Evolutionary conservation across 805 yeast species (phyloP).

Genomic region (Wickerhamomyces bovis): DNA sequence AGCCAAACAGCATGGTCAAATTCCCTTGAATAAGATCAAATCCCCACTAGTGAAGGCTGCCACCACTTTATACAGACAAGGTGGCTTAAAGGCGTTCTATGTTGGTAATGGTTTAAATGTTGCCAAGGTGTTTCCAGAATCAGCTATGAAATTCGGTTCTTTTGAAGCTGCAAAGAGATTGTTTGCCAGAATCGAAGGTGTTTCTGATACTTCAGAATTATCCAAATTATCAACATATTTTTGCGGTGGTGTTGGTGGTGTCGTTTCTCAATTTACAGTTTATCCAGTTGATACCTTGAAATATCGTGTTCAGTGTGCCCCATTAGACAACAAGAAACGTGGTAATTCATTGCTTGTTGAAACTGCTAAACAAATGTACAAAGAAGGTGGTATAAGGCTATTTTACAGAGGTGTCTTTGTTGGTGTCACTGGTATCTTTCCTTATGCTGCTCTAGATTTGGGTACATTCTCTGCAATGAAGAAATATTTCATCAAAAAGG

Average conservation of each 20-base stretch:
- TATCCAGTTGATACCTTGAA: conserved; percentile 95
- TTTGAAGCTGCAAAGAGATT: conserved; percentile 81
- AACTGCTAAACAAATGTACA: conserved; percentile 74
- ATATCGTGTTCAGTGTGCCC: conserved; percentile 90
- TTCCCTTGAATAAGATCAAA: conserved; percentile 40
- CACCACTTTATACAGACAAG: conserved; percentile 73
- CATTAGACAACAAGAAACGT: conserved; percentile 52
- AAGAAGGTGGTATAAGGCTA: conserved; percentile 68
- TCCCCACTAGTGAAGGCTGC: conserved; percentile 82
- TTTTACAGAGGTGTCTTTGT: conserved; percentile 86
- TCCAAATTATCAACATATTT: conserved; percentile 76
- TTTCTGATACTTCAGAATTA: conserved; percentile 58
- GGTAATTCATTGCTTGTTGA: conserved; percentile 56
- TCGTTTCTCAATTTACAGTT: conserved; percentile 83
- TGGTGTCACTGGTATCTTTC: conserved; percentile 95
- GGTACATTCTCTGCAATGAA: conserved; percentile 90
- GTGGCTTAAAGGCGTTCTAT: conserved; percentile 83
- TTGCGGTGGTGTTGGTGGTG: conserved; percentile 97
- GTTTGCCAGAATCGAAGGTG: conserved; percentile 71
- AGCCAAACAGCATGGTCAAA: conserved; percentile 35
- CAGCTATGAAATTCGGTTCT: conserved; percentile 95
- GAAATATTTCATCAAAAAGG: conserved; percentile 60
- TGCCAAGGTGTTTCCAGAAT: conserved; percentile 92
- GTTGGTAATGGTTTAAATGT: conserved; percentile 94
- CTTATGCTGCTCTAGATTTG: conserved; percentile 92